phyloP scores from a whole-genome alignment of 2,329 filamentous ascomycete genomes.

The Fusarium pseudograminearum region DNA sequence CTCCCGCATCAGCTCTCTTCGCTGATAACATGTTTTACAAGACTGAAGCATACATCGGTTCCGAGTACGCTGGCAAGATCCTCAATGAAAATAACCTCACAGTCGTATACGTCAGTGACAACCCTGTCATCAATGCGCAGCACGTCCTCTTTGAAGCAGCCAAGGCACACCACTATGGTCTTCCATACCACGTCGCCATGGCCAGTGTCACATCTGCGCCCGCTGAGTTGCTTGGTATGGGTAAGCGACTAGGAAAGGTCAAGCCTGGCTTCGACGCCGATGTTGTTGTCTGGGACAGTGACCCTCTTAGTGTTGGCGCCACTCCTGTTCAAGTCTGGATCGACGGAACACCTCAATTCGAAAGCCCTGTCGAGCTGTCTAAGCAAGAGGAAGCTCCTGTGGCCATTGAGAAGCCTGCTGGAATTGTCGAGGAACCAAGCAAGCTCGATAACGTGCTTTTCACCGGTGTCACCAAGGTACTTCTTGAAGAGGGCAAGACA shows the following conservation, averaged over 20 bases:
- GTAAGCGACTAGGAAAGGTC: conserved; percentile 69
- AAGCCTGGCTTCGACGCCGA: conserved; percentile 73
- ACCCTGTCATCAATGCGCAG: conserved; percentile 76
- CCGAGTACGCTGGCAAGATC: conserved; percentile 74
- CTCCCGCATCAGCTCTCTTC: conserved; percentile 72
- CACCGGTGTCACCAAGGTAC: conserved; percentile 65
- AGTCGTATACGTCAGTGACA: conserved; percentile 76
- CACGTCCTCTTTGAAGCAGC: conserved; percentile 75
- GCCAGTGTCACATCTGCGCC: conserved; percentile 70
- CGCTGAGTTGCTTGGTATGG: conserved; percentile 68
- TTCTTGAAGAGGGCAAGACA: conserved; percentile 60
- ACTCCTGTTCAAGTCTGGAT: conserved; percentile 73
- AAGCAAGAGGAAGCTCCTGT: conserved; percentile 60
- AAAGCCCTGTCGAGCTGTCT: conserved; percentile 64
- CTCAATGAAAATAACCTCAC: conserved; percentile 74
- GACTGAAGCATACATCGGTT: conserved; percentile 72
- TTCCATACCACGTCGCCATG: conserved; percentile 71
- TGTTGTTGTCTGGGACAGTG: conserved; percentile 72
- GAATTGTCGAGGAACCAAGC: conserved; percentile 57
- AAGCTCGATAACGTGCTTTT: conserved; percentile 61
- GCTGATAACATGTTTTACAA: conserved; percentile 82
- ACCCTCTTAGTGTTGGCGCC: conserved; percentile 70
- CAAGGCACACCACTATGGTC: conserved; percentile 69
- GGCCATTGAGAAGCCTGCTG: conserved; percentile 56
- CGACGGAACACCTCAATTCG: conserved; percentile 67